Percentiles rank a stretch among this genome's conserved stretches.
These are phyloP conservation scores for Globisporangium orthogonon DNA, from an alignment of 352 stramenopile species.

Conservation along the genomic window DNA sequence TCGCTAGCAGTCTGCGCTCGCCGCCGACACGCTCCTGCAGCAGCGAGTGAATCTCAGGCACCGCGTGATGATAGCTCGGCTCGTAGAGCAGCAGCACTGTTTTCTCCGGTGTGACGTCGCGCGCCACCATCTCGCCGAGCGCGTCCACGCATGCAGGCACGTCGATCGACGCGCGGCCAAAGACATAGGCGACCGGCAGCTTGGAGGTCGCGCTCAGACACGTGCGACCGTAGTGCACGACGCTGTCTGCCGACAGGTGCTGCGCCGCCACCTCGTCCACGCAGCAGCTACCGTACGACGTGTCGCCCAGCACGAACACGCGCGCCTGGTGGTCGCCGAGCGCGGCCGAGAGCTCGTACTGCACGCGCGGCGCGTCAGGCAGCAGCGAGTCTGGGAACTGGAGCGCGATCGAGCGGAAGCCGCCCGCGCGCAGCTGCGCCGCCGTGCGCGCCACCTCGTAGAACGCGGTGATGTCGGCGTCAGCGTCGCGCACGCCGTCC, in stretches of 20 bases:
- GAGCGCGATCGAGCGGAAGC: conserved; percentile 82
- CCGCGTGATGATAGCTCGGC: conserved; percentile 84
- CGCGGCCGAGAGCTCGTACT: conserved; percentile 59
- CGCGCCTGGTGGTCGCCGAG: conserved; percentile 36
- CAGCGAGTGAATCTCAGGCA: conserved; percentile 33
- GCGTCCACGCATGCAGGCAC: conserved; percentile 38
- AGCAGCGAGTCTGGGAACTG: conserved; percentile 95
- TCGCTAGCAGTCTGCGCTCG: conserved; percentile 41
- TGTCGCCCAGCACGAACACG: conserved; percentile 94
- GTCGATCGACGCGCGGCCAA: conserved; percentile 76
- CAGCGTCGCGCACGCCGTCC: conserved; percentile 39
- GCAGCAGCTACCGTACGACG: conserved; percentile 94
- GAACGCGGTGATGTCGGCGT: conserved; percentile 40
- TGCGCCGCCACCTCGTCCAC: conserved; percentile 94
- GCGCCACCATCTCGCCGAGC: conserved; percentile 21
- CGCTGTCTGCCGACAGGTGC: conserved; percentile 90
- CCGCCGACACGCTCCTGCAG: conserved; percentile 30
- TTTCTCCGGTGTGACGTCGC: conserved; percentile 26
- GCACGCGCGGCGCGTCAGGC: conserved; percentile 80
- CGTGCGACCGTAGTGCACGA: conserved; percentile 94
- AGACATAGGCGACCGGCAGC: conserved; percentile 90
- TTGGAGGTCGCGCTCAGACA: conserved; percentile 84
- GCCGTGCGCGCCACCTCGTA: conserved; percentile 65
- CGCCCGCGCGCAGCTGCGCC: conserved; percentile 46
- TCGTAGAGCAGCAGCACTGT: conserved; percentile 90